These are phyloP conservation scores for Phaeosphaeriaceae sp. DNA, from an alignment of 2,329 filamentous ascomycete genomes.

Conservation along the genomic window DNA sequence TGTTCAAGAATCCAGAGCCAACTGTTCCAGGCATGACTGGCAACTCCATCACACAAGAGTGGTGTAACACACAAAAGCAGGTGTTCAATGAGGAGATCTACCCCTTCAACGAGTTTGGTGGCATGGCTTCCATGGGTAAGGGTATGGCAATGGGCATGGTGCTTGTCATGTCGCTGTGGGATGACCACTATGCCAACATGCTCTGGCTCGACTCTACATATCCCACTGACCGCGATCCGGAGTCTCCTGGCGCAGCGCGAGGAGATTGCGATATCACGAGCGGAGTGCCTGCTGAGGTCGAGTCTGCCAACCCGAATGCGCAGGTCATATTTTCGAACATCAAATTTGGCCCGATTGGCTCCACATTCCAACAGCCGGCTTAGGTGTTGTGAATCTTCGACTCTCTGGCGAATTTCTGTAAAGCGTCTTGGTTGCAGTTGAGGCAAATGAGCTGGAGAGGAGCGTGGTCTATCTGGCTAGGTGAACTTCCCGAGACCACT, in stretches of 20 bases:
- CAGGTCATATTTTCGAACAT: slow-evolving; percentile 37
- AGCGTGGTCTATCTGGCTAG: no score
- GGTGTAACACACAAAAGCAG: slow-evolving; percentile 37
- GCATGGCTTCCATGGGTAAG: slow-evolving; percentile 61
- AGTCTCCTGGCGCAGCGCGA: slow-evolving; percentile 38
- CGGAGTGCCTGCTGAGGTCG: slow-evolving; percentile 38
- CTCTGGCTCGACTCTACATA: slow-evolving; percentile 74
- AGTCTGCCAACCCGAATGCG: slow-evolving; percentile 24
- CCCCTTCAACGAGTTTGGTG: slow-evolving; percentile 63
- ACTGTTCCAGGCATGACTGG: slow-evolving; percentile 53
- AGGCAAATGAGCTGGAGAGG: no score
- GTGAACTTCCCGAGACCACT: no score
- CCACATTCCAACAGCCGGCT: slow-evolving; percentile 35
- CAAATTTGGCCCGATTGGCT: slow-evolving; percentile 40
- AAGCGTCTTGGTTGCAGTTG: no score
- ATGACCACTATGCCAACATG: slow-evolving; percentile 72
- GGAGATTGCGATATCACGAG: slow-evolving; percentile 31
- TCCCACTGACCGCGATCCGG: slow-evolving; percentile 53
- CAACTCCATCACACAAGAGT: slow-evolving; percentile 37
- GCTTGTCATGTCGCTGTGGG: slow-evolving; percentile 67
- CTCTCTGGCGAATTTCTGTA: no score
- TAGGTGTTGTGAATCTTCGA: not conserved
- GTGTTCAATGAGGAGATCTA: slow-evolving; percentile 46
- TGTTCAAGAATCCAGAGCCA: slow-evolving; percentile 54
- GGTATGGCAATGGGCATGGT: slow-evolving; percentile 66